phyloP scores from a whole-genome alignment of 2,329 filamentous ascomycete genomes.

The Epichloe sp. region DNA sequence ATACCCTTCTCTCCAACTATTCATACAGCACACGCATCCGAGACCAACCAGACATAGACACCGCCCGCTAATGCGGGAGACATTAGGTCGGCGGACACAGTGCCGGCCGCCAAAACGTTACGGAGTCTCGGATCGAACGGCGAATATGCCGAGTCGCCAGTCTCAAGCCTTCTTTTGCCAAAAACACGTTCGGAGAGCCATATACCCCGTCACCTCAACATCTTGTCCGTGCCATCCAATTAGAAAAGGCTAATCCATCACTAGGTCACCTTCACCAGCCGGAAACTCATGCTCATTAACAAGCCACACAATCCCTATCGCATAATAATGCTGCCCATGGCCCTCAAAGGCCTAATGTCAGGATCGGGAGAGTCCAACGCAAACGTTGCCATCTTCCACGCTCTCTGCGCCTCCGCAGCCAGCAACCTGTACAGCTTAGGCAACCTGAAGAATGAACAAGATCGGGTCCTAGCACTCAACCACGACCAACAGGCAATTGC shows the following conservation, averaged over 20 bases:
- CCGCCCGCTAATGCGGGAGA: neutral
- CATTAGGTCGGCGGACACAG: neutral
- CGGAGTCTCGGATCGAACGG: neutral
- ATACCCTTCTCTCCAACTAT: neutral
- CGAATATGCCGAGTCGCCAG: neutral
- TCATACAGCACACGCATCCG: neutral
- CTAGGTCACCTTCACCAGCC: slow-evolving; percentile 15
- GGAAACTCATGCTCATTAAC: slow-evolving; percentile 13
- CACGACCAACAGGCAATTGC: slow-evolving; percentile 13
- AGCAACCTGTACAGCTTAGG: slow-evolving; percentile 28
- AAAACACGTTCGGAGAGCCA: neutral
- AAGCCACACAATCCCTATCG: slow-evolving; percentile 14
- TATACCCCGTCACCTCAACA: slow-evolving; percentile 10
- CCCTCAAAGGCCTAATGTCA: slow-evolving; percentile 10
- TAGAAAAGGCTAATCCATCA: slow-evolving; percentile 15
- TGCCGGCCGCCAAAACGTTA: neutral
- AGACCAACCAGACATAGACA: neutral
- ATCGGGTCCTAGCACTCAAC: slow-evolving; percentile 9
- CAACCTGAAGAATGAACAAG: slow-evolving; percentile 5
- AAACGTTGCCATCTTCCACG: slow-evolving; percentile 13
- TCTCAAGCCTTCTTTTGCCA: neutral
- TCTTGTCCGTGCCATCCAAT: slow-evolving; percentile 6
- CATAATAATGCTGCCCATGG: slow-evolving; percentile 15
- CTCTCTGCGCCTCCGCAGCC: slow-evolving; percentile 24
- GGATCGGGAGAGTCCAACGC: slow-evolving; percentile 9